Conservation (phyloP, 129 eudicot species). For the Artemisia annua region DNA sequence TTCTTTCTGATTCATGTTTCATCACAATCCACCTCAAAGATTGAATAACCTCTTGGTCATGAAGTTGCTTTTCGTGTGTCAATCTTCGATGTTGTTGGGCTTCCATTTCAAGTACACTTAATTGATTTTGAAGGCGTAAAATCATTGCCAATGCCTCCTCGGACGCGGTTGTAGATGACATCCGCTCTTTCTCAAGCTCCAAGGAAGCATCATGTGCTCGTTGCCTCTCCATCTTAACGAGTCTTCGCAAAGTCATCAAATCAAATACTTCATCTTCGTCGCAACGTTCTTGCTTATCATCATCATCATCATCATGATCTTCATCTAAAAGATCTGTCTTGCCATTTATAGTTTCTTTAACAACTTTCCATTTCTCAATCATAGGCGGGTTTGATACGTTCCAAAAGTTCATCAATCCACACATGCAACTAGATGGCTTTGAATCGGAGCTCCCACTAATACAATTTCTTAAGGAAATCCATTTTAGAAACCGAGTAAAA, state of each 20-base stretch:
- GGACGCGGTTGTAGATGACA: constrained; percentile 74
- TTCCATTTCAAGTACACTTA: constrained; percentile 67
- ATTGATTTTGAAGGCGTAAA: constrained; percentile 81
- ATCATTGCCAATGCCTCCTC: constrained; percentile 96
- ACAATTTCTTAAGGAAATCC: constrained; percentile 37
- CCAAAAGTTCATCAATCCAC: constrained; percentile 27
- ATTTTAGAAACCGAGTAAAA: constrained; percentile 29
- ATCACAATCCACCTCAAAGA: constrained; percentile 77
- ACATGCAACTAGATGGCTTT: constrained; percentile 28
- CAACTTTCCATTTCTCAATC: constrained; percentile 38
- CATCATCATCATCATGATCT: constrained; percentile 19
- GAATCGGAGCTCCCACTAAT: constrained; percentile 29
- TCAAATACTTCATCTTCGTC: constrained; percentile 52
- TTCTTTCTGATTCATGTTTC: constrained; percentile 68
- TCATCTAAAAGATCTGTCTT: neutral
- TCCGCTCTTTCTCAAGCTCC: constrained; percentile 81
- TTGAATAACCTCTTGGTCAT: constrained; percentile 83
- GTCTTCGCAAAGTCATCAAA: constrained; percentile 47
- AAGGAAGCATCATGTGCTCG: constrained; percentile 46
- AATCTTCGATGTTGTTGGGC: constrained; percentile 56
- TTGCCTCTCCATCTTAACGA: constrained; percentile 62
- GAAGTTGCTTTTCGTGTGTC: constrained; percentile 68
- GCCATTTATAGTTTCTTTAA: constrained; percentile 13
- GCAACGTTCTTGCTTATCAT: constrained; percentile 24
- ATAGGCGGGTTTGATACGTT: constrained; percentile 22